Evolutionary conservation across 257 asterid genomes (phyloP), one percentile per base, ranked within the genome.

Genomic region (Jacaranda mimosifolia): DNA sequence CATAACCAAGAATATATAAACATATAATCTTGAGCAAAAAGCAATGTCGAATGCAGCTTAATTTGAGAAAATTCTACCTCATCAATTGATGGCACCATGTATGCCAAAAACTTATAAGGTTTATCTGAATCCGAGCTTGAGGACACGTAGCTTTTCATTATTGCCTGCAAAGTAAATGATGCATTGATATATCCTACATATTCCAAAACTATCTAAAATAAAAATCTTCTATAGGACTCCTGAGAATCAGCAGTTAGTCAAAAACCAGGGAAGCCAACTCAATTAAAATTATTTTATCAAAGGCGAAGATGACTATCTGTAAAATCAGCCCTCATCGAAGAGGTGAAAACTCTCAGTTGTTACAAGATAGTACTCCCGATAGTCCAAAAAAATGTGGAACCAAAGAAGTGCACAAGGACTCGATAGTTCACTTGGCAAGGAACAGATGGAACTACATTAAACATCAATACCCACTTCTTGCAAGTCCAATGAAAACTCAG

Each of bases 61-160:
- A 52, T 13, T 51, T 8, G 67, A 68, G 53, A 46, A 70, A 83
- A 67, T 43, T 39, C 63, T 75, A 93, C 98, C 98, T 96, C 99
- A 42, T 88, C 82, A 59, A 86, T 78, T 38, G 95, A 79, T 59
- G 99, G 99, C 72, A 88, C 97, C 97, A 96, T 96, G 80, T 96
- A 96, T 18, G 96, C 97, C 87, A 96, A 86, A 86, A 96, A 96
- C 72, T 89, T 91, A 78, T 91, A 92, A 64, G 94, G 82, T 57
- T 85, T 87, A 68, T 86, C 90, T 21, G 86, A 45, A 79, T 88
- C 93, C 7, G 93, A 75, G 82, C 86, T 77, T 49, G 96, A 80
- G 69, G 94, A 91, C 49, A 64, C 74, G 65, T 86, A 96, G 80
- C 97, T 96, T 84, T 91, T 96, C 97, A 96, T 96, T 74, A 96